phyloP scores from a whole-genome alignment of 345 rosid species.

The Linum lewisii region DNA sequence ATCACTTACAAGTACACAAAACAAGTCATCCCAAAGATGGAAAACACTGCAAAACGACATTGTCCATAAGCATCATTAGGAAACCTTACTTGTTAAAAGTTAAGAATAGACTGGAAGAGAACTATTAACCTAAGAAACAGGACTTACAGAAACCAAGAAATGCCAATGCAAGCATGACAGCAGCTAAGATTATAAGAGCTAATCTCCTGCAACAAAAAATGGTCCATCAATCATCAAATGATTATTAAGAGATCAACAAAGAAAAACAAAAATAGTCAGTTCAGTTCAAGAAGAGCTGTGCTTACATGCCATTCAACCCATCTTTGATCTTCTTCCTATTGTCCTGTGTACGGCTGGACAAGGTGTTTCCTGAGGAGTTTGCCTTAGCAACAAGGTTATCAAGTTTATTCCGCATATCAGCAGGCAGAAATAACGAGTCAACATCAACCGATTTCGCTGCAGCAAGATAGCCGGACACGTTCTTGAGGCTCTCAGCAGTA shows the following conservation, averaged over 20 bases:
- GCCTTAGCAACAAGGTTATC: constrained; percentile 12
- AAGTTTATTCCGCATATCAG: constrained; percentile 7
- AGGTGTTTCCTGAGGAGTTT: constrained; percentile 8
- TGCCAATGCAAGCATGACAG: constrained; percentile 79
- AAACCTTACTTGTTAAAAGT: background rate
- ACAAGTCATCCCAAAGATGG: constrained; percentile 75
- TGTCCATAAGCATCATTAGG: constrained; percentile 11
- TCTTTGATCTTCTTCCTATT: constrained; percentile 12
- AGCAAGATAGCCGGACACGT: constrained; percentile 12
- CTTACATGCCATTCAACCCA: constrained; percentile 13
- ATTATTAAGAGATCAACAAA: background rate
- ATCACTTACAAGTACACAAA: constrained; percentile 76
- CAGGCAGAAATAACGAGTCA: constrained; percentile 13
- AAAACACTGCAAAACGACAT: constrained; percentile 47
- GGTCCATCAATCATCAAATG: too few species aligned
- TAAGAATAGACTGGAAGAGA: background rate
- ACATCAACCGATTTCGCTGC: constrained; percentile 15
- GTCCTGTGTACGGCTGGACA: background rate
- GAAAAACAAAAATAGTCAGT: background rate
- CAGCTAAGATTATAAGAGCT: constrained; percentile 68
- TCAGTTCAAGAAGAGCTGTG: background rate
- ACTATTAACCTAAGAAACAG: background rate
- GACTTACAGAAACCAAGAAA: constrained; percentile 92
- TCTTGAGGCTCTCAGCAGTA: constrained; percentile 13
- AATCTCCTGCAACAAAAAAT: constrained; percentile 17